These are phyloP conservation scores for Xylariaceae sp. DNA, from an alignment of 2,329 filamentous ascomycete genomes.

Conservation along the genomic window DNA sequence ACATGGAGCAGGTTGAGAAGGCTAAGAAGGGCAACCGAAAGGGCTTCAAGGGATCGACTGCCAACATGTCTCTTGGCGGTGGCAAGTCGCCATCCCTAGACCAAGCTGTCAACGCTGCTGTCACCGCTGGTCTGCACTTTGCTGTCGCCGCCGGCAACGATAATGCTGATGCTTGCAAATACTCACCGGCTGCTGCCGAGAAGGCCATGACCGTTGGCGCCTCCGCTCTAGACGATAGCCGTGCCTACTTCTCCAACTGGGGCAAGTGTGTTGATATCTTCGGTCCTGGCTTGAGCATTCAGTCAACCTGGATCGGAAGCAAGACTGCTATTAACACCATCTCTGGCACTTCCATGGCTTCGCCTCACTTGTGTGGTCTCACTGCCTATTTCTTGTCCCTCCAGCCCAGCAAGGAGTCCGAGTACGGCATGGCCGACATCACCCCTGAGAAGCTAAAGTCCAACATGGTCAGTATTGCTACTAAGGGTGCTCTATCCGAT, in stretches of 20 bases:
- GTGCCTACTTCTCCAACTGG: conserved; percentile 99
- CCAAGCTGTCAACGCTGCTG: conserved; percentile 90
- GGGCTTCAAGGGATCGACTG: conserved; percentile 98
- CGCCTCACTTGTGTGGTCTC: conserved; percentile 94
- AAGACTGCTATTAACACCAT: conserved; percentile 98
- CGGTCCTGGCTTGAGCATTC: conserved; percentile 93
- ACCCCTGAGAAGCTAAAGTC: conserved; percentile 94
- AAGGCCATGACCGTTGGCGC: conserved; percentile 96
- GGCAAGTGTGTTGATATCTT: conserved; percentile 99
- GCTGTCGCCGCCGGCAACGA: conserved; percentile 98
- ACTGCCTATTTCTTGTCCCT: conserved; percentile 98
- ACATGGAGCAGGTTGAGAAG: conserved; percentile 74
- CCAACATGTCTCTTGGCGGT: conserved; percentile 99
- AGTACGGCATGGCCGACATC: conserved; percentile 86
- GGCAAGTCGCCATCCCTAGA: conserved; percentile 95
- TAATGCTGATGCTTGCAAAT: conserved; percentile 98
- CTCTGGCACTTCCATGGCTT: conserved; percentile 99
- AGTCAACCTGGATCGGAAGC: conserved; percentile 98
- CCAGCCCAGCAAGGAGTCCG: conserved; percentile 87
- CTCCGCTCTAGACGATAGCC: conserved; percentile 89
- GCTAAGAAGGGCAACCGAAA: conserved; percentile 90
- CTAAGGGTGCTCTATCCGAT: conserved; percentile 76
- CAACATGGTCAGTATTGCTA: conserved; percentile 82
- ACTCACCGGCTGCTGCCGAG: conserved; percentile 91
- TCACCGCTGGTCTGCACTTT: conserved; percentile 92